Conservation (phyloP, 2,329 filamentous ascomycete species). For the Alternaria atra region DNA sequence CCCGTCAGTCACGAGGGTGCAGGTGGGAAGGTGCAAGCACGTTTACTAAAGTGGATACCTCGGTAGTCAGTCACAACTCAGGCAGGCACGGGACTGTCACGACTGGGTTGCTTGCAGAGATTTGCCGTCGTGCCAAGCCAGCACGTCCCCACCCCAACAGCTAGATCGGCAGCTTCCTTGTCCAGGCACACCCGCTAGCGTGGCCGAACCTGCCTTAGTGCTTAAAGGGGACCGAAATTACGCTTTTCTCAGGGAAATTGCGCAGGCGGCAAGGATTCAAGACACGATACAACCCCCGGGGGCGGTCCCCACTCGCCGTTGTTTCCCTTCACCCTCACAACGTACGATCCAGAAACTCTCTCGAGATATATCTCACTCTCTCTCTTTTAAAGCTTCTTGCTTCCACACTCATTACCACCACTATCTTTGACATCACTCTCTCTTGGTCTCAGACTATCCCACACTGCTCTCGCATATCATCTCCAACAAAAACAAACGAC, state of each 20-base stretch:
- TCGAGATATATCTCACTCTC: constrained; percentile 4
- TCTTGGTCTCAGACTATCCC: constrained; percentile 12
- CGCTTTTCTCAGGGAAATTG: constrained; percentile 28
- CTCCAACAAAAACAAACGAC: constrained; percentile 2
- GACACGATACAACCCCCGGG: constrained; percentile 21
- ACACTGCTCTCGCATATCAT: constrained; percentile 21
- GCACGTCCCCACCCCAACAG: background rate
- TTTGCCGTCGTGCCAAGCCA: constrained; percentile 1
- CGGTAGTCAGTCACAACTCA: background rate
- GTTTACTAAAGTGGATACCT: constrained; percentile 1
- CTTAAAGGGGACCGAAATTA: background rate
- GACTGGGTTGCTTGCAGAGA: constrained; percentile 4
- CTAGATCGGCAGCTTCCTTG: constrained; percentile 16
- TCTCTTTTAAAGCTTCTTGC: constrained; percentile 18
- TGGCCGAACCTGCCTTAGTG: constrained; percentile 17
- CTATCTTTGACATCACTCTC: constrained; percentile 8
- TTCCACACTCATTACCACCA: constrained; percentile 8
- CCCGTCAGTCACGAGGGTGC: constrained; percentile 2
- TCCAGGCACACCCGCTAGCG: constrained; percentile 20
- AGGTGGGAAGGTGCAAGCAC: background rate
- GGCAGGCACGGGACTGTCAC: background rate
- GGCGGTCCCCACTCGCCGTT: constrained; percentile 23
- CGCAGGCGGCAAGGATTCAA: constrained; percentile 35
- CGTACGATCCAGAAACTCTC: constrained; percentile 22
- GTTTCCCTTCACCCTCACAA: constrained; percentile 31